Evolutionary conservation across 1,284 basidiomycete genomes (phyloP).

Genomic region (Xanthoconium separans): DNA sequence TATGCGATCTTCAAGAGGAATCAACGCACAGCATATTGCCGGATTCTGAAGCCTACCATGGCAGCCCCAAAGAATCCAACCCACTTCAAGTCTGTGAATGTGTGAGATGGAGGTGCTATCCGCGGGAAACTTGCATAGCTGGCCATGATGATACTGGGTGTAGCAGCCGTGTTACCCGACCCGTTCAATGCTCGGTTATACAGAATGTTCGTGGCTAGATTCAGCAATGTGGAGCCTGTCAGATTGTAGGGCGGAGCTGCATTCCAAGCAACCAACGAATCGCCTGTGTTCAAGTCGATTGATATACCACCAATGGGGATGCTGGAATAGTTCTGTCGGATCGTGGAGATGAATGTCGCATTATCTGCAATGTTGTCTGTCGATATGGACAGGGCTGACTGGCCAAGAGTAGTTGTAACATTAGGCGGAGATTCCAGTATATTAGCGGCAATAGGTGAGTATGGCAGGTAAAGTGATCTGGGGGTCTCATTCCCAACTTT

Average conservation of each 20-base stretch:
- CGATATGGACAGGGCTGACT: constrained; percentile 31
- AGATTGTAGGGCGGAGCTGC: constrained; percentile 50
- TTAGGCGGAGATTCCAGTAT: constrained; percentile 48
- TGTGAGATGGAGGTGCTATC: constrained; percentile 41
- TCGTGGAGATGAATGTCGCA: constrained; percentile 51
- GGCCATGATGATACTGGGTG: constrained; percentile 52
- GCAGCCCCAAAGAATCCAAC: constrained; percentile 64
- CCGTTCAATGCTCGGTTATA: constrained; percentile 58
- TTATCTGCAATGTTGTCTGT: constrained; percentile 47
- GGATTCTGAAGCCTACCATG: constrained; percentile 47
- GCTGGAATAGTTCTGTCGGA: constrained; percentile 48
- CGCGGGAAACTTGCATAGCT: constrained; percentile 57
- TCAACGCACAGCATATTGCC: background rate
- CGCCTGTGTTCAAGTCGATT: constrained; percentile 44
- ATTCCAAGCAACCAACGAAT: constrained; percentile 64
- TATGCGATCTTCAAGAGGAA: constrained; percentile 55
- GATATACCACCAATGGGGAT: constrained; percentile 63
- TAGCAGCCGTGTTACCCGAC: constrained; percentile 35
- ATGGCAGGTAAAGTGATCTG: constrained; percentile 49
- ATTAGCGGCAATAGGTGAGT: constrained; percentile 37
- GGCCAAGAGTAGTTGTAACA: constrained; percentile 43
- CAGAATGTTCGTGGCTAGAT: constrained; percentile 65
- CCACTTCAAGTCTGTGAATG: constrained; percentile 65
- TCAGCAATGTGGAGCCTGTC: constrained; percentile 59
- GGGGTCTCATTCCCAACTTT: constrained; percentile 35